phyloP scores from a whole-genome alignment of 2,329 filamentous ascomycete genomes.

The Penicillium sp. region DNA sequence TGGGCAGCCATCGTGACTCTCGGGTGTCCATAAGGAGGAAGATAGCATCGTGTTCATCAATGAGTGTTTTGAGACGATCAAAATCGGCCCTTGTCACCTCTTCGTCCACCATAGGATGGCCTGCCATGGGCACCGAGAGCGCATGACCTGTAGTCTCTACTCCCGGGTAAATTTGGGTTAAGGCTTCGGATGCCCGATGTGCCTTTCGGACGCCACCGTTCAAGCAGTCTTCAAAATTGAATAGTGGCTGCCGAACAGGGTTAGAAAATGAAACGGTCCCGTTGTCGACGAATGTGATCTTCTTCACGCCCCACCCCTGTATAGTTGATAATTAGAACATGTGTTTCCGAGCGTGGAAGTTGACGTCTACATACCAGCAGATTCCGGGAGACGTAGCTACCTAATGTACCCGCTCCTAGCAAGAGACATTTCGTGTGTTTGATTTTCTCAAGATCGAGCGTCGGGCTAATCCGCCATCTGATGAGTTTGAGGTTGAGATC shows the following conservation, averaged over 20 bases:
- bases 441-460: constrained; percentile 81
- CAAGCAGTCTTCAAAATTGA: constrained; percentile 84
- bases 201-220: constrained; percentile 85
- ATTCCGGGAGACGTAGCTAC: constrained; percentile 89
- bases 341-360: not conserved
- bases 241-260: constrained; percentile 90
- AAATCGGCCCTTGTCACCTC: constrained; percentile 70
- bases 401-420: constrained; percentile 87
- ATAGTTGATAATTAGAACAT: constrained; percentile 7
- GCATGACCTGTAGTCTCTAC: constrained; percentile 78
- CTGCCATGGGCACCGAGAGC: constrained; percentile 91
- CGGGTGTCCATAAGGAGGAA: constrained; percentile 97
- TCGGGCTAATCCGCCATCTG: constrained; percentile 95
- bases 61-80: constrained; percentile 69
- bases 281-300: constrained; percentile 95
- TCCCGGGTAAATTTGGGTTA: constrained; percentile 86
- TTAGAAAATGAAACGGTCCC: constrained; percentile 93
- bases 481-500: constrained; percentile 97
- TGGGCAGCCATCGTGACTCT: constrained; percentile 93
- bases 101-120: constrained; percentile 79
- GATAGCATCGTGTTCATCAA: constrained; percentile 83
- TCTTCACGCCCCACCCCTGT: constrained; percentile 84
- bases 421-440: constrained; percentile 88
- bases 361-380: constrained; percentile 58
- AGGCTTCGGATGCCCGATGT: constrained; percentile 71